Evolutionary conservation across 352 stramenopile genomes (phyloP).

Genomic region (Sclerospora graminicola): DNA sequence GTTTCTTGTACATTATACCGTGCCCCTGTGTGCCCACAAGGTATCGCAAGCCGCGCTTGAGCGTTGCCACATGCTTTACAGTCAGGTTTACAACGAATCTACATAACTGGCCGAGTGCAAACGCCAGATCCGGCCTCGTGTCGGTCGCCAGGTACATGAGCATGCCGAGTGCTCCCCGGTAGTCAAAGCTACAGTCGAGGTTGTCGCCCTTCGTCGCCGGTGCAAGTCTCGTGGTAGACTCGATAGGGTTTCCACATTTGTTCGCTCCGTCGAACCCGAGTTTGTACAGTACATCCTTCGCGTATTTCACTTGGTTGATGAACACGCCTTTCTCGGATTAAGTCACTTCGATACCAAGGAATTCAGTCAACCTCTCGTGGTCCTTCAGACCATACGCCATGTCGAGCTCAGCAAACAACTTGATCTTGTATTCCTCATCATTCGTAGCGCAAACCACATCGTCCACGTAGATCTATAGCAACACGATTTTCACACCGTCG

Average conservation of each 20-base stretch:
- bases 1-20: neutral
- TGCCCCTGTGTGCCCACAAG: neutral
- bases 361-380: constrained; percentile 8
- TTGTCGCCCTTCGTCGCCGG: neutral
- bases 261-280: constrained; percentile 6
- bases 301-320: neutral
- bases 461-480: constrained; percentile 18
- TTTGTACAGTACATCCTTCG: neutral
- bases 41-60: constrained; percentile 1
- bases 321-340: neutral
- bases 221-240: constrained; percentile 4
- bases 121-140: constrained; percentile 15
- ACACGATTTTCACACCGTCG: constrained; percentile 2
- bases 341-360: constrained; percentile 8
- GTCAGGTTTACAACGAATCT: constrained; percentile 9
- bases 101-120: constrained; percentile 16
- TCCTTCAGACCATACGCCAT: constrained; percentile 17
- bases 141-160: constrained; percentile 23
- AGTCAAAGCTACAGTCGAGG: constrained; percentile 1
- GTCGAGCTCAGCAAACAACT: constrained; percentile 10
- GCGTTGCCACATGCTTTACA: constrained; percentile 1
- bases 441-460: constrained; percentile 19
- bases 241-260: constrained; percentile 4
- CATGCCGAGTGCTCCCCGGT: constrained; percentile 8
- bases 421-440: constrained; percentile 6